Evolutionary conservation across 1,284 basidiomycete species (phyloP), one percentile per base, ranked within the genome.

Genomic region (Pascua sp.): DNA sequence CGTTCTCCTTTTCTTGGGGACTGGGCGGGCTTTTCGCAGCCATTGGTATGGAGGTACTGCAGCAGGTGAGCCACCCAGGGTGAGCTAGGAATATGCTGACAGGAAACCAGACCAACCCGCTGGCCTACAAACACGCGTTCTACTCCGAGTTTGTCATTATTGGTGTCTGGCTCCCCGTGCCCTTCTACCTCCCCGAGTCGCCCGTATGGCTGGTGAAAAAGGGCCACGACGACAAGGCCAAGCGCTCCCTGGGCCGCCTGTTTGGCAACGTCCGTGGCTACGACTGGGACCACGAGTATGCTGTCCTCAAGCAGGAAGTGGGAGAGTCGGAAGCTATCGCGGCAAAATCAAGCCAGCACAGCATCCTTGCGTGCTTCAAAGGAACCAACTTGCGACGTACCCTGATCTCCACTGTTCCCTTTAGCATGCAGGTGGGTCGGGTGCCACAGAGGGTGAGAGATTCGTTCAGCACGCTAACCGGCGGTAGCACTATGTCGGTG

Each of bases 351-450:
- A 36, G 24, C n/a, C 66, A 50, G 49, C 43, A 59, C 38, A 62
- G 66, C 12, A 67, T 65, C n/a, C n/a, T n/a, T n/a, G n/a, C n/a
- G n/a, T n/a, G n/a, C 57, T 67, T 67, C 66, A 51, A 51, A 16
- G 64, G 66, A 15, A 17, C 40, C 47, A 65, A 67, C 53, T 64
- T 59, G 59, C 57, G 60, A 8, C 59, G 66, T 42, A 65, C 66
- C 12, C 44, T 67, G 11, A 64, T 64, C n/a, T n/a, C n/a, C n/a
- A n/a, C n/a, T n/a, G n/a, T n/a, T n/a, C n/a, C n/a, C n/a, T n/a
- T n/a, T n/a, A 16, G 66, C 62, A 17, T 56, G 43, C 44, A 56
- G 62, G n/a, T 64, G 66, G 47, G 66, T 65, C 56, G 56, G 55
- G 46, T 49, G 36, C 49, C 66, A 67, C n/a, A n/a, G n/a, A n/a